These are phyloP conservation scores for Amylostereum chailletii DNA, from an alignment of 1,284 basidiomycete species.

Conservation along the genomic window DNA sequence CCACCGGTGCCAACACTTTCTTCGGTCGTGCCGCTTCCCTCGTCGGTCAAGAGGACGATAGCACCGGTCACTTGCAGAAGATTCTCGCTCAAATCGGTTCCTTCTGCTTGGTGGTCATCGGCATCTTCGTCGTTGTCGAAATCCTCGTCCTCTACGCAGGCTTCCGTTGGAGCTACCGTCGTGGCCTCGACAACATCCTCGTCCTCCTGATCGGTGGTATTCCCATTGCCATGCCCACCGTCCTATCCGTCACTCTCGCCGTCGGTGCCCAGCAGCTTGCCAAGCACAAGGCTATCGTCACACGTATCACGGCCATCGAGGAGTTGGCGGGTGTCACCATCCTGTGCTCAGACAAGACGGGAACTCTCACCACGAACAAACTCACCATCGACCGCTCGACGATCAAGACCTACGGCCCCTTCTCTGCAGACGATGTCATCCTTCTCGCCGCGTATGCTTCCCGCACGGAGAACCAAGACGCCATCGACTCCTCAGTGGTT, in stretches of 20 bases:
- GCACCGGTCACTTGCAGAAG: conserved; percentile 95
- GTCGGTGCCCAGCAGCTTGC: conserved; percentile 97
- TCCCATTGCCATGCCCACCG: conserved; percentile 97
- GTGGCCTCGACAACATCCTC: conserved; percentile 92
- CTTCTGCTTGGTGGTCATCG: conserved; percentile 91
- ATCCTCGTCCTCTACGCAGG: conserved; percentile 85
- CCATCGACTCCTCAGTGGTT: conserved; percentile 88
- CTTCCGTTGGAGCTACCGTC: conserved; percentile 85
- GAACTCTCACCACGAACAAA: conserved; percentile 97
- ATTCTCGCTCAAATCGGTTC: conserved; percentile 94
- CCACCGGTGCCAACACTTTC: conserved; percentile 93
- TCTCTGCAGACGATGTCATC: conserved; percentile 85
- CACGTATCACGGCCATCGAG: conserved; percentile 96
- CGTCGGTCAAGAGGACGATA: conserved; percentile 93
- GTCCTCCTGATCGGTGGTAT: conserved; percentile 98
- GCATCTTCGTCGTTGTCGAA: conserved; percentile 87
- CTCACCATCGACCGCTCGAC: conserved; percentile 94
- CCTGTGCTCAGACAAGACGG: conserved; percentile 95
- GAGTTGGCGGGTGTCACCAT: conserved; percentile 96
- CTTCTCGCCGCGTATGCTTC: conserved; percentile 93
- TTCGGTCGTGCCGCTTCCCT: conserved; percentile 94
- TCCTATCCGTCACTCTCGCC: conserved; percentile 92
- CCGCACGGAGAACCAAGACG: conserved; percentile 98
- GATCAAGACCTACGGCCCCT: conserved; percentile 87
- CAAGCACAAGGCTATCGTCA: conserved; percentile 98